Evolutionary conservation across 768 basidiomycete species (phyloP), one percentile per base, ranked within the genome.

Genomic region (Leccinellum albellum): DNA sequence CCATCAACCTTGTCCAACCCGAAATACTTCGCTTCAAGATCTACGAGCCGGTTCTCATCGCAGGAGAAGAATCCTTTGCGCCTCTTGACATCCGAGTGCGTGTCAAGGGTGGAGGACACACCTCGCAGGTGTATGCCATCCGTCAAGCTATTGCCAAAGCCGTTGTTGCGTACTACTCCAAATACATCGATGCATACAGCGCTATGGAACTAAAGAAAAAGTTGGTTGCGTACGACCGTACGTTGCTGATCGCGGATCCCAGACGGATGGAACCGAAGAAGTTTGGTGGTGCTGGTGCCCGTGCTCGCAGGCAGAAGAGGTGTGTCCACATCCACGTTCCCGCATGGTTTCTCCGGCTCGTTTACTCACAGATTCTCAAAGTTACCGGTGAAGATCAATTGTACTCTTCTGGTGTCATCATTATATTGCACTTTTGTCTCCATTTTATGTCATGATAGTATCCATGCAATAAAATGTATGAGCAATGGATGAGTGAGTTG

Each of bases 201-300:
- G 94, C 96, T 24, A 85, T 99, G 77, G 95, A 96, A 78, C 74
- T 99, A 78, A 98, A 97, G 87, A 98, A 98, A 84, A 92, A 91
- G 75, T 78, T 98, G 65, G 91, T 97, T 60, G 87, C 92, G 15
- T 98, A 98, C 75, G 97, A 99, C 81, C 82, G 90, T 64, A 86
- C 90, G 50, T 78, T 96, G 59, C 76, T 95, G 68, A 94, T 95
- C 64, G 90, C 94, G 55, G 94, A 96, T 74, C 94, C 93, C 64
- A 87, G 97, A 78, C 88, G 96, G 80, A 91, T 90, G 88, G 96
- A 98, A 76, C 96, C 96, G 67, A 98, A 98, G 87, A 97, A 96
- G 79, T 98, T 98, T 74, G 96, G 95, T 84, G 95, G 95, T 82
- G 83, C 81, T 74, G 95, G 95, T 87, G 95, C 95, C 64, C 92